Evolutionary conservation across 805 yeast genomes (phyloP), one percentile per base, ranked within the genome.

Genomic region (Candida germanica): DNA sequence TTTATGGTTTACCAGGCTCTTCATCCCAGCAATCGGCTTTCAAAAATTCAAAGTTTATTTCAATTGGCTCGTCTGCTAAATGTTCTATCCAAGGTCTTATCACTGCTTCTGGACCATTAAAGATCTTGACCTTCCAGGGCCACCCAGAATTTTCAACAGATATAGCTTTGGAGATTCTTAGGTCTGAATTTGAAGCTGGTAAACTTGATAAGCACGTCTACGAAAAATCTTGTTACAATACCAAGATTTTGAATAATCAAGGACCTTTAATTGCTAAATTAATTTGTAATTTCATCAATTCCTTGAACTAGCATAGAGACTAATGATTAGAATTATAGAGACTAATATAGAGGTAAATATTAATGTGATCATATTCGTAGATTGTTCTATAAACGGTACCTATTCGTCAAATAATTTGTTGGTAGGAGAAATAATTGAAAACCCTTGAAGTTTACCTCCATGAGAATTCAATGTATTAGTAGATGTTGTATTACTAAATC

Each of bases 101-200:
- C 11, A 56, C 70, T 2, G 54, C 49, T 11, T 36, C 73, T 37
- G 72, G 74, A 26, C 66, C 70, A 0, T 52, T 66, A 15, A 66
- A 70, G 29, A 36, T 83, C 6, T 58, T 88, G 15, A 76, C 93
- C 0, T 74, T 87, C 47, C 97, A 88, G 58, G 96, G 96, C 0
- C 97, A 88, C 51, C 96, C 96, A 0, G 96, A 88, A 54, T 88
- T 85, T 50, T 51, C 61, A 17, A 61, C 63, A 0, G 66, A 57
- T 3, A 52, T 50, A 19, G 49, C 61, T 1, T 33, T 55, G 17
- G 57, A 46, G 15, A 40, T 63, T 42, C 54, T 58, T 35, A 42
- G 52, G 31, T 13, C 38, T 15, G 46, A 49, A 30, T 38, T 33
- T 33, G 39, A 49, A 11, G 33, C 32, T 13, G 50, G 51, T 10